phyloP scores from a whole-genome alignment of 768 basidiomycete species.

The Rhizopogon sp. region DNA sequence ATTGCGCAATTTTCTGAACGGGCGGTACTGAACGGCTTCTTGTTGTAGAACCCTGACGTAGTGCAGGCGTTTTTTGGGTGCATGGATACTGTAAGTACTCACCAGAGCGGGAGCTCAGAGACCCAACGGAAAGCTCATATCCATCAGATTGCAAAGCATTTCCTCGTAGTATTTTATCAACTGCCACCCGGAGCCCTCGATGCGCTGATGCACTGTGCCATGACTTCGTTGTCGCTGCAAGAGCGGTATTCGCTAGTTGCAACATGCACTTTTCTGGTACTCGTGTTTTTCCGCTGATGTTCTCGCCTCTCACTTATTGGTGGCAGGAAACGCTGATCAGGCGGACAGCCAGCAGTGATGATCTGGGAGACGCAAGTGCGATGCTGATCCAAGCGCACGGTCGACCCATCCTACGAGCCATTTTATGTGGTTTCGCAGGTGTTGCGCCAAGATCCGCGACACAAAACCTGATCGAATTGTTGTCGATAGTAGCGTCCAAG shows the following conservation, averaged over 20 bases:
- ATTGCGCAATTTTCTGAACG: not conserved
- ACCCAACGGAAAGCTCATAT: not conserved
- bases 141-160: constrained; percentile 33
- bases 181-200: constrained; percentile 61
- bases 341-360: constrained; percentile 58
- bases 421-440: constrained; percentile 78
- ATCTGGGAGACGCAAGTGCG: constrained; percentile 50
- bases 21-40: constrained; percentile 6
- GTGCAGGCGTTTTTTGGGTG: constrained; percentile 87
- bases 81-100: constrained; percentile 59
- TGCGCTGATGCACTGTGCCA: constrained; percentile 65
- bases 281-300: too few relatives aligned
- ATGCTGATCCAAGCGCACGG: constrained; percentile 53
- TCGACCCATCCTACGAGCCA: constrained; percentile 62
- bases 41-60: constrained; percentile 78
- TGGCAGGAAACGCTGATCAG: constrained; percentile 11
- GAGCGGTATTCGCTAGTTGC: constrained; percentile 84
- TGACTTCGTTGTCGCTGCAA: constrained; percentile 62
- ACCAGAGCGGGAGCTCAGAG: not conserved
- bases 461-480: constrained; percentile 78
- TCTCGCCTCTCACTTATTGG: too few relatives aligned
- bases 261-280: constrained; percentile 44
- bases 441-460: constrained; percentile 80
- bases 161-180: constrained; percentile 53
- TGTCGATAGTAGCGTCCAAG: constrained; percentile 62